Conservation (phyloP, 345 rosid species). For the Raphanus sativus region DNA sequence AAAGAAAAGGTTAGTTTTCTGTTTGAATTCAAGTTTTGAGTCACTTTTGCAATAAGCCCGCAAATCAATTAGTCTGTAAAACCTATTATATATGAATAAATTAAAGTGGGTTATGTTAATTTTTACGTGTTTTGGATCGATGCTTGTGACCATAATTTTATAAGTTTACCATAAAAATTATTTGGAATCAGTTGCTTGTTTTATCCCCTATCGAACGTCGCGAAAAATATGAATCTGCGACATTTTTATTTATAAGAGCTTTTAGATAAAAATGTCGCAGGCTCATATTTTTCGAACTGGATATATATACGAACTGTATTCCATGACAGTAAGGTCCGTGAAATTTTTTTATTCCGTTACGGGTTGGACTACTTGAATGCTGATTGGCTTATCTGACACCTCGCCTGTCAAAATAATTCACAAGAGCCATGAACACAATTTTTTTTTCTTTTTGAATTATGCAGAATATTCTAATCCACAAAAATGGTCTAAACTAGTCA, state of each 20-base stretch:
- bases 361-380: background rate
- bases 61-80: background rate
- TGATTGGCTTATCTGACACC: background rate
- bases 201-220: background rate
- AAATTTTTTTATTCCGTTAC: background rate
- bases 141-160: background rate
- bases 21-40: too few relatives aligned
- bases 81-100: background rate
- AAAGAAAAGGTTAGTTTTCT: too few relatives aligned
- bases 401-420: background rate
- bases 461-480: too few relatives aligned
- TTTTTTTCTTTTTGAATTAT: too few relatives aligned
- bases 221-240: background rate
- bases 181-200: background rate
- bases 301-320: too few relatives aligned
- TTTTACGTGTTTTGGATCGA: background rate
- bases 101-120: background rate
- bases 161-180: too few relatives aligned
- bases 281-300: too few relatives aligned
- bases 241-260: background rate
- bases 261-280: too few relatives aligned
- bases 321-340: background rate
- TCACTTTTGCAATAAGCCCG: too few relatives aligned
- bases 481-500: too few relatives aligned
- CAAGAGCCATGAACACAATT: background rate